phyloP scores from a whole-genome alignment of 371 early-diverging fungal genomes.

The Dichotomocladium elegans region DNA sequence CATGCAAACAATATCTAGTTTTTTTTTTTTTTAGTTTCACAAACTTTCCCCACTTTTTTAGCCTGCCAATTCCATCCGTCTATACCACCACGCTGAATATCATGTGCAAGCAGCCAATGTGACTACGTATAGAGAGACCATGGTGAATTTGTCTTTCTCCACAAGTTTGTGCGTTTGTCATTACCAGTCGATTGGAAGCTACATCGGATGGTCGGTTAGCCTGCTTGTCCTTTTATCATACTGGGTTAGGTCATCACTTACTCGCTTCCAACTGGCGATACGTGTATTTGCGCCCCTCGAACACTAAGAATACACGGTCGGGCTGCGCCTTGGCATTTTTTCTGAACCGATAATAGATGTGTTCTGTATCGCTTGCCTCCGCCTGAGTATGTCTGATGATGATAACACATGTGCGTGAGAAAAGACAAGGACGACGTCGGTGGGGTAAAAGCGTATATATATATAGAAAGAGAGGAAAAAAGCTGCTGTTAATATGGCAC shows the following conservation, averaged over 20 bases:
- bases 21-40: not conserved
- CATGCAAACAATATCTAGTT: conserved; percentile 23
- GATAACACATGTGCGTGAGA: too few relatives aligned
- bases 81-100: conserved; percentile 12
- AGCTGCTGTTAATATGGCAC: not conserved
- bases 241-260: conserved; percentile 1
- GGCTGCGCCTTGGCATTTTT: conserved; percentile 20
- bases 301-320: conserved; percentile 14
- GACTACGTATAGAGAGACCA: conserved; percentile 7
- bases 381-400: not conserved
- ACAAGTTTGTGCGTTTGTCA: not conserved
- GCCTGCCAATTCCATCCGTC: conserved; percentile 19
- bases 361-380: conserved; percentile 4
- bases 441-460: too few relatives aligned
- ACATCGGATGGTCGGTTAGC: not conserved
- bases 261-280: conserved; percentile 20
- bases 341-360: conserved; percentile 23
- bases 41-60: not conserved
- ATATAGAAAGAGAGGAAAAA: not conserved
- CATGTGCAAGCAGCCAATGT: conserved; percentile 16
- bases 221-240: too few relatives aligned
- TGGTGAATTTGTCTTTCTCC: not conserved
- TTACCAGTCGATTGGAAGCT: conserved; percentile 23
- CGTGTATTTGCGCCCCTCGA: conserved; percentile 24
- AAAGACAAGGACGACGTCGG: too few relatives aligned